Conservation (phyloP, 805 yeast species). For the Lipomyces yamanashiensis region DNA sequence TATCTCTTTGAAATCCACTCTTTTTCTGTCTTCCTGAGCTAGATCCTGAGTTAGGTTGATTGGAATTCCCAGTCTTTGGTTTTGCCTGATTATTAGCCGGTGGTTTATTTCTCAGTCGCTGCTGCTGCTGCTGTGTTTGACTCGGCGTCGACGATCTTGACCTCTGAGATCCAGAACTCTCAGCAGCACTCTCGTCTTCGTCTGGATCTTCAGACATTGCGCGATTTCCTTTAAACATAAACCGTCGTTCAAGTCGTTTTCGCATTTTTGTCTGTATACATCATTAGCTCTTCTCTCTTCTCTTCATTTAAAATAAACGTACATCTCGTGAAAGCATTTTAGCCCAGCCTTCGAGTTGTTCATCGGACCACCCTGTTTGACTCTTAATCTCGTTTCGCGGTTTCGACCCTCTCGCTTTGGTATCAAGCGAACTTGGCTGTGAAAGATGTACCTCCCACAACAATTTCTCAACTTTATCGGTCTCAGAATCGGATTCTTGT, state of each 20-base stretch:
- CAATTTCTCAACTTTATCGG: constrained; percentile 52
- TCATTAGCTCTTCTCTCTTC: background rate
- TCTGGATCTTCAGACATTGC: background rate
- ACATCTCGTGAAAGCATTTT: constrained; percentile 72
- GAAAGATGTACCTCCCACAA: constrained; percentile 62
- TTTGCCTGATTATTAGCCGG: background rate
- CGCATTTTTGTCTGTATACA: constrained; percentile 49
- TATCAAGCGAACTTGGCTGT: constrained; percentile 56
- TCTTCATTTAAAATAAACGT: background rate
- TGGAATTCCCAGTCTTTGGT: background rate
- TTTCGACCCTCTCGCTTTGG: constrained; percentile 56
- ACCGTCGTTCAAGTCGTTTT: constrained; percentile 65
- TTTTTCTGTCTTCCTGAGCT: constrained; percentile 9
- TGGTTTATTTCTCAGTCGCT: background rate
- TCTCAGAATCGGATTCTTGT: constrained; percentile 32
- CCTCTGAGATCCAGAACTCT: no score
- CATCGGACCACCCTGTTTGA: constrained; percentile 72
- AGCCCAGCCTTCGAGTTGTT: constrained; percentile 94
- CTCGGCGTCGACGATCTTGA: background rate
- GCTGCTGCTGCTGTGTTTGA: no score
- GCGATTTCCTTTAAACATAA: constrained; percentile 52
- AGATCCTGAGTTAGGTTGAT: background rate
- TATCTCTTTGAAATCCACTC: constrained; percentile 25
- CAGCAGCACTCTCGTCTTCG: constrained; percentile 9
- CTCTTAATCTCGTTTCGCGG: constrained; percentile 33